Evolutionary conservation across 768 basidiomycete species (phyloP).

Genomic region (Favolaschia claudopus): DNA sequence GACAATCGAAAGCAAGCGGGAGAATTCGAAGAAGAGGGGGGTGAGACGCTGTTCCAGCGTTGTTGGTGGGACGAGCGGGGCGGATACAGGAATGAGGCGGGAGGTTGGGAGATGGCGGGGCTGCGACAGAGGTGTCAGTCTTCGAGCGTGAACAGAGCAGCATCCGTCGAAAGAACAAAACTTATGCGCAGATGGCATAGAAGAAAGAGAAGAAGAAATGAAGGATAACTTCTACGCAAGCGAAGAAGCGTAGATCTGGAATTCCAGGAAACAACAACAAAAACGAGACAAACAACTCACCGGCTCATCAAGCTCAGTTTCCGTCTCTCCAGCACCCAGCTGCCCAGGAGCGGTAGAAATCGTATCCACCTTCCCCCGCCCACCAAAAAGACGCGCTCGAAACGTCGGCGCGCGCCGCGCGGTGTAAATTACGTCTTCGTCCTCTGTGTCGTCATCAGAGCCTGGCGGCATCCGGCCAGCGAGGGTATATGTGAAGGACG

Average conservation of each 20-base stretch:
- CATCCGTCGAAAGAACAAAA: neutral
- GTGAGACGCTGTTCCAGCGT: slow-evolving; percentile 56
- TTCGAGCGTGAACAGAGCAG: neutral
- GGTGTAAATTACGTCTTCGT: slow-evolving; percentile 41
- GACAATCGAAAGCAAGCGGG: slow-evolving; percentile 73
- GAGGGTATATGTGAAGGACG: slow-evolving; percentile 28
- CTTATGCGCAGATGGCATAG: no score
- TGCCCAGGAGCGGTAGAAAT: slow-evolving; percentile 72
- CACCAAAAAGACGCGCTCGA: slow-evolving; percentile 42
- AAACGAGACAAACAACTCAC: slow-evolving; percentile 48
- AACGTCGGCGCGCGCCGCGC: slow-evolving; percentile 35
- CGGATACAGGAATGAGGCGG: slow-evolving; percentile 61
- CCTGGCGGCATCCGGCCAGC: slow-evolving; percentile 33
- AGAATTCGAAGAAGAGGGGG: slow-evolving; percentile 72
- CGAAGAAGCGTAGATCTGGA: no score
- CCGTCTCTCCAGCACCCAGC: slow-evolving; percentile 76
- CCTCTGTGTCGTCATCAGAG: slow-evolving; percentile 42
- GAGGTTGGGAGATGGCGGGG: slow-evolving; percentile 74
- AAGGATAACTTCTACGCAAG: no score
- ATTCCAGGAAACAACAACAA: no score
- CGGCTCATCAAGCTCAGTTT: slow-evolving; percentile 80
- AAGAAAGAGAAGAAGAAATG: neutral
- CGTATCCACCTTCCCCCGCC: slow-evolving; percentile 47
- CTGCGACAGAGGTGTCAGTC: slow-evolving; percentile 47
- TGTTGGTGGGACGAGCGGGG: slow-evolving; percentile 56